Conservation (phyloP, 768 basidiomycete genomes). For the Lentinula sp. region DNA sequence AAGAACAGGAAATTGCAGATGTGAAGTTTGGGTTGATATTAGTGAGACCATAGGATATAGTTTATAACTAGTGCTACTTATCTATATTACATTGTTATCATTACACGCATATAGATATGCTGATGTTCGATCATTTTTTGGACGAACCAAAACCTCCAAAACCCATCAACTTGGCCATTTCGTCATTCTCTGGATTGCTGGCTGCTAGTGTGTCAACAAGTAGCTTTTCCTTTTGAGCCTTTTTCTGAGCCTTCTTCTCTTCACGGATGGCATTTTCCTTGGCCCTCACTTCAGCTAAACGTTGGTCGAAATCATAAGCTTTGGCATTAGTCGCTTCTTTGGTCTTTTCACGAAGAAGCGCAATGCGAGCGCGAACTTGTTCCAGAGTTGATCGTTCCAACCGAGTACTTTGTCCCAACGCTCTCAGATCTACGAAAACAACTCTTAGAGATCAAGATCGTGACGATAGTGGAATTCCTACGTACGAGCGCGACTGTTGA, state of each 20-base stretch:
- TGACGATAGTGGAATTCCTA: slow-evolving; percentile 14
- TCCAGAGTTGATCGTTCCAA: slow-evolving; percentile 85
- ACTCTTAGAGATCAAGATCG: slow-evolving; percentile 5
- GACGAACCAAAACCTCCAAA: slow-evolving; percentile 85
- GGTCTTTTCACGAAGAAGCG: slow-evolving; percentile 80
- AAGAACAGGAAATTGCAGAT: slow-evolving; percentile 84
- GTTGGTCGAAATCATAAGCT: slow-evolving; percentile 91
- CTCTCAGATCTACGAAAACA: slow-evolving; percentile 66
- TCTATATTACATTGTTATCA: slow-evolving; percentile 2
- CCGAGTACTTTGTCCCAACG: slow-evolving; percentile 93
- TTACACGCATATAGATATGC: not conserved
- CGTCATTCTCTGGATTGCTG: slow-evolving; percentile 43
- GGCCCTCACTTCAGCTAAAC: slow-evolving; percentile 75
- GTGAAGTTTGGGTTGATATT: slow-evolving; percentile 70
- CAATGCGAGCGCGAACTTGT: slow-evolving; percentile 91
- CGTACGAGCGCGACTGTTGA: slow-evolving; percentile 91
- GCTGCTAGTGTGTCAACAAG: slow-evolving; percentile 54
- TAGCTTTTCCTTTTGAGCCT: slow-evolving; percentile 69
- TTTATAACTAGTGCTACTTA: slow-evolving; percentile 19
- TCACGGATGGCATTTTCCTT: slow-evolving; percentile 63
- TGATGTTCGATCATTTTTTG: slow-evolving; percentile 54
- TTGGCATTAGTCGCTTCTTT: slow-evolving; percentile 79
- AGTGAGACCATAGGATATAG: slow-evolving; percentile 39
- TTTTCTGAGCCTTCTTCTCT: slow-evolving; percentile 74
- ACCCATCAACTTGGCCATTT: slow-evolving; percentile 84